Evolutionary conservation across 108 stramenopile genomes (phyloP).

Genomic region (Phaeodactylum tricornutum): DNA sequence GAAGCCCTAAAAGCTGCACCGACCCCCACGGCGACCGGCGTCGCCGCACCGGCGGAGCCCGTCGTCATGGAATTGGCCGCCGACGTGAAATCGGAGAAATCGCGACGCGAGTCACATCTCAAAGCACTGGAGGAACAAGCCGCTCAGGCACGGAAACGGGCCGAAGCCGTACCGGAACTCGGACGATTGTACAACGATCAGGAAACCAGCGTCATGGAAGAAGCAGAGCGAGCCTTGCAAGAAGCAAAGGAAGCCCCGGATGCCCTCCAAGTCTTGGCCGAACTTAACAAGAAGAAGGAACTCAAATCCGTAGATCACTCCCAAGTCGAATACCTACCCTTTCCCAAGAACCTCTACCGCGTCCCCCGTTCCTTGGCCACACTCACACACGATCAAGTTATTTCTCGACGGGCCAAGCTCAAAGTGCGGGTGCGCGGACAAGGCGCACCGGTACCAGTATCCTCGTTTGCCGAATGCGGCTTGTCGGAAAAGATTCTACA

Average conservation of each 20-base stretch:
- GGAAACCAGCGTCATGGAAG: conserved; percentile 88
- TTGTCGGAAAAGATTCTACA: conserved; percentile 77
- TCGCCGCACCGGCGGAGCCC: conserved; percentile 19
- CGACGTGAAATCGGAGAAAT: conserved; percentile 75
- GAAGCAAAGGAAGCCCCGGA: conserved; percentile 69
- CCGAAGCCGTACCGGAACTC: conserved; percentile 49
- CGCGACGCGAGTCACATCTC: conserved; percentile 67
- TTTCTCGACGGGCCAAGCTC: conserved; percentile 56
- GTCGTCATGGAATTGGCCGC: conserved; percentile 31
- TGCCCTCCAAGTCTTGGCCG: conserved; percentile 85
- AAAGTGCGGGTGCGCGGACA: conserved; percentile 85
- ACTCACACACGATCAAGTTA: conserved; percentile 57
- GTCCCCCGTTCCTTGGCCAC: conserved; percentile 74
- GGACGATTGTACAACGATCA: conserved; percentile 73
- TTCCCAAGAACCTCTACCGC: conserved; percentile 93
- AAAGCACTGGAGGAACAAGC: conserved; percentile 56
- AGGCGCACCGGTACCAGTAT: conserved; percentile 89
- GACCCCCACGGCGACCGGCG: conserved; percentile 1
- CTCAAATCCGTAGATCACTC: conserved; percentile 92
- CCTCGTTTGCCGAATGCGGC: conserved; percentile 86
- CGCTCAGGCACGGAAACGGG: conserved; percentile 36
- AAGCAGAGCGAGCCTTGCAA: conserved; percentile 77
- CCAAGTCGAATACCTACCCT: conserved; percentile 76
- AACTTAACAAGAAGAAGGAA: conserved; percentile 91
- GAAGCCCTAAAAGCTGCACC: conserved; percentile 58